Percentiles rank a stretch among this genome's conserved stretches.
Evolutionary conservation across 768 basidiomycete genomes (phyloP).

Genomic region (Rubroboletus satanas): DNA sequence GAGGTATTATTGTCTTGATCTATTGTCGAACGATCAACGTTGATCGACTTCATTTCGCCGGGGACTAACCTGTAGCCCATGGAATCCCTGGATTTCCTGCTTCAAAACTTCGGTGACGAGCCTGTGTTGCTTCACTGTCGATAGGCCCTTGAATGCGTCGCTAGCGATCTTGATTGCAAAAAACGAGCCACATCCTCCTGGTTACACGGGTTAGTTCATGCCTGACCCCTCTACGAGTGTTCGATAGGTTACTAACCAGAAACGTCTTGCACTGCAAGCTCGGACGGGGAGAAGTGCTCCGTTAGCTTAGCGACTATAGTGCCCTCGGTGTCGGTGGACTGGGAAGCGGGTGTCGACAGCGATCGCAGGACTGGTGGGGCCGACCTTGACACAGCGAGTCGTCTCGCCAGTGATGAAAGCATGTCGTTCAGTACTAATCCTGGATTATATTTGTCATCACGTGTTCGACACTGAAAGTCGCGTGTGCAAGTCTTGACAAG

Average conservation of each 20-base stretch:
- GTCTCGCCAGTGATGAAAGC: conserved; percentile 32
- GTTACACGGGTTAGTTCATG: conserved; percentile 5
- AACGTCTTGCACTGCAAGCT: conserved; percentile 87
- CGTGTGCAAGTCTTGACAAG: not conserved
- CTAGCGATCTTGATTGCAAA: conserved; percentile 90
- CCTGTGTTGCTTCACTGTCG: conserved; percentile 90
- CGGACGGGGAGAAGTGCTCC: conserved; percentile 71
- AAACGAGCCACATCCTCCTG: conserved; percentile 96
- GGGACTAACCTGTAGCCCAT: conserved; percentile 81
- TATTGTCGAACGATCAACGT: conserved; percentile 19
- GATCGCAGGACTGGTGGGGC: conserved; percentile 27
- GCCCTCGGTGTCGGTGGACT: conserved; percentile 39
- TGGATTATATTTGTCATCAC: conserved; percentile 7
- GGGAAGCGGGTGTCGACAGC: conserved; percentile 24
- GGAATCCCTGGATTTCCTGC: conserved; percentile 85
- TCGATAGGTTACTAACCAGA: conserved; percentile 62
- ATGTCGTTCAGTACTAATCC: not conserved
- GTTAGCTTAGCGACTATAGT: conserved; percentile 69
- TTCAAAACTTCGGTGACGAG: conserved; percentile 84
- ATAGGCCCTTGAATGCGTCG: conserved; percentile 76
- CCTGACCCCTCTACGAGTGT: not conserved
- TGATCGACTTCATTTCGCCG: not conserved
- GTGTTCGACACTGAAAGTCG: conserved; percentile 5
- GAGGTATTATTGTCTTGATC: conserved; percentile 42
- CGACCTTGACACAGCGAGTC: conserved; percentile 26